Percentiles rank a stretch among this genome's conserved stretches.
phyloP scores from a whole-genome alignment of 140 eudicot genomes.

The Erigeron philadelphicus region DNA sequence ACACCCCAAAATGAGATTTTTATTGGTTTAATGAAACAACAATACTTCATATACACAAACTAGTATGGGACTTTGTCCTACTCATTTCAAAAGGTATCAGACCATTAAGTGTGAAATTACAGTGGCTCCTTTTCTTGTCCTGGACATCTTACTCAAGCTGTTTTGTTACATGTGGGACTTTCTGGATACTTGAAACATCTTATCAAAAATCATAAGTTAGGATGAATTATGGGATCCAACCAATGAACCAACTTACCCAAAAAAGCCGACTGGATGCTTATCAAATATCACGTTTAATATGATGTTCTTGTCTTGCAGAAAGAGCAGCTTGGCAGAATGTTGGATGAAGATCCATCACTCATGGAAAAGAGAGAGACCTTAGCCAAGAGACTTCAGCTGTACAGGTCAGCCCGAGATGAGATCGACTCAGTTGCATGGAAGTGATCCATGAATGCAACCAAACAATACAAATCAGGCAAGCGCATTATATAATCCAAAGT shows the following conservation, averaged over 20 bases:
- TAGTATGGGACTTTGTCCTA: neutral
- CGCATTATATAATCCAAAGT: neutral
- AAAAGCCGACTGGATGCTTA: neutral
- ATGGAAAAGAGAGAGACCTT: slow-evolving; percentile 79
- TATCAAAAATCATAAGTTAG: neutral
- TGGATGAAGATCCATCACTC: slow-evolving; percentile 88
- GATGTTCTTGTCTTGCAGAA: slow-evolving; percentile 48
- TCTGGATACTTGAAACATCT: neutral
- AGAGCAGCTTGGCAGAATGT: slow-evolving; percentile 80
- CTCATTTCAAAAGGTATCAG: neutral
- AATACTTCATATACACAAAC: neutral
- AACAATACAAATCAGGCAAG: slow-evolving; percentile 4
- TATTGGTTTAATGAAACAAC: neutral
- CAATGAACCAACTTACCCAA: neutral
- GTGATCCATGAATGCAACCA: slow-evolving; percentile 25
- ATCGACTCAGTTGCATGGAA: slow-evolving; percentile 95
- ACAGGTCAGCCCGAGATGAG: slow-evolving; percentile 92
- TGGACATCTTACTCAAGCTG: neutral
- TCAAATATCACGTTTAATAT: neutral
- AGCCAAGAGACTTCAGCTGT: slow-evolving; percentile 77
- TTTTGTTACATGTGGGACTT: neutral
- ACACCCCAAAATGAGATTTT: neutral
- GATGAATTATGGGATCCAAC: neutral
- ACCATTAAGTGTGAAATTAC: neutral
- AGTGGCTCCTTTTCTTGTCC: neutral